Conservation (phyloP, 176 grass and related monocot species). For the Chloris gayana region DNA sequence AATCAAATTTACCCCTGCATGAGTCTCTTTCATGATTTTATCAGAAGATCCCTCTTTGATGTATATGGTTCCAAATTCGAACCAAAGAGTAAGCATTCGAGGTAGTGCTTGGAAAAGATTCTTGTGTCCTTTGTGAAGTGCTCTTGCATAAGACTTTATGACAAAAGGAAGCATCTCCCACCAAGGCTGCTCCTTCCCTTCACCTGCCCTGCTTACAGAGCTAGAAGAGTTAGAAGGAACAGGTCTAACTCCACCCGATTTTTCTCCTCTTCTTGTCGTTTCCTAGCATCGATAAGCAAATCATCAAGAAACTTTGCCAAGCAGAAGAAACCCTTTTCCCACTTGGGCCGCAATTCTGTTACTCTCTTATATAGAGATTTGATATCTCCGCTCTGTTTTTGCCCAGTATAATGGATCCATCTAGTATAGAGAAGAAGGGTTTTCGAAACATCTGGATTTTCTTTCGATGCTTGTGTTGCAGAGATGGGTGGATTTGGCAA, state of each 20-base stretch:
- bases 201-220: conserved; percentile 49
- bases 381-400: conserved; percentile 88
- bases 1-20: conserved; percentile 56
- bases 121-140: conserved; percentile 91
- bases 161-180: conserved; percentile 69
- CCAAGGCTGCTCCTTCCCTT: conserved; percentile 90
- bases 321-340: conserved; percentile 98
- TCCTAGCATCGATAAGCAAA: conserved; percentile 91
- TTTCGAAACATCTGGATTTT: conserved; percentile 88
- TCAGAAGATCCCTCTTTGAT: conserved; percentile 50
- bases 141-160: conserved; percentile 73
- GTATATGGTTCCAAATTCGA: conserved; percentile 94
- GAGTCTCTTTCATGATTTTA: conserved; percentile 66
- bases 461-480: conserved; percentile 67
- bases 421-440: conserved; percentile 95
- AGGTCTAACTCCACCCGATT: conserved; percentile 48
- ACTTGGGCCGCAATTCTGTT: conserved; percentile 81
- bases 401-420: conserved; percentile 96
- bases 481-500: conserved; percentile 83
- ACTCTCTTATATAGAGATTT: conserved; percentile 81
- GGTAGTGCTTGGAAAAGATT: conserved; percentile 96
- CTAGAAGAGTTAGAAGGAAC: conserved; percentile 43
- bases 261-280: conserved; percentile 86
- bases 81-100: conserved; percentile 91
- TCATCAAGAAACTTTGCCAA: conserved; percentile 95